phyloP scores from a whole-genome alignment of 192 early-diverging fungal species.

The Gryganskiella cystojenkinii region DNA sequence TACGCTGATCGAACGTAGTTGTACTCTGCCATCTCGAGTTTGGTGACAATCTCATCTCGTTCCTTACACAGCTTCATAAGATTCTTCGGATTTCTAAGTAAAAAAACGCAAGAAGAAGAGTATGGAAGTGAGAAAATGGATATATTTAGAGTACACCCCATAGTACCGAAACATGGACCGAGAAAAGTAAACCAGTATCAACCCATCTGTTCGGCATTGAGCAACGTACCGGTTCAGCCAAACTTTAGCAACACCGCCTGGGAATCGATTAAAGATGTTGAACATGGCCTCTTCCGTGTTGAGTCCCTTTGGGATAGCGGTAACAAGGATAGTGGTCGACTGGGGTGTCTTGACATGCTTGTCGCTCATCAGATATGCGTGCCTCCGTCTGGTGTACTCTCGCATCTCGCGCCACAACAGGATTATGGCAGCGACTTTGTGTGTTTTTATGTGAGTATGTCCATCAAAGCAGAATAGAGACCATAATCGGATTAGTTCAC shows the following conservation, averaged over 20 bases:
- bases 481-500: no score
- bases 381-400: constrained; percentile 70
- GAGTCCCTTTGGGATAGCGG: constrained; percentile 74
- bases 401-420: constrained; percentile 70
- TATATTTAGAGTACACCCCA: not conserved
- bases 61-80: constrained; percentile 60
- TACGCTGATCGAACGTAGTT: constrained; percentile 55
- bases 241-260: constrained; percentile 73
- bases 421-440: constrained; percentile 51
- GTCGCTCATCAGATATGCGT: constrained; percentile 66
- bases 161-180: not conserved
- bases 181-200: no score
- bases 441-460: no score
- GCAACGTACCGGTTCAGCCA: constrained; percentile 67
- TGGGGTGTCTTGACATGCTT: constrained; percentile 58
- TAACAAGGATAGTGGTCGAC: constrained; percentile 75
- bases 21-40: constrained; percentile 65
- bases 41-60: constrained; percentile 58
- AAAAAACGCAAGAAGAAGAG: not conserved
- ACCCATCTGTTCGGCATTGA: constrained; percentile 10
- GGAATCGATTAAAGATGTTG: constrained; percentile 68
- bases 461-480: no score
- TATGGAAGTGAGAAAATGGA: not conserved
- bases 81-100: constrained; percentile 60
- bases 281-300: constrained; percentile 59